Conservation (phyloP, 192 early-diverging fungal species). For the Coemansia aciculifera region DNA sequence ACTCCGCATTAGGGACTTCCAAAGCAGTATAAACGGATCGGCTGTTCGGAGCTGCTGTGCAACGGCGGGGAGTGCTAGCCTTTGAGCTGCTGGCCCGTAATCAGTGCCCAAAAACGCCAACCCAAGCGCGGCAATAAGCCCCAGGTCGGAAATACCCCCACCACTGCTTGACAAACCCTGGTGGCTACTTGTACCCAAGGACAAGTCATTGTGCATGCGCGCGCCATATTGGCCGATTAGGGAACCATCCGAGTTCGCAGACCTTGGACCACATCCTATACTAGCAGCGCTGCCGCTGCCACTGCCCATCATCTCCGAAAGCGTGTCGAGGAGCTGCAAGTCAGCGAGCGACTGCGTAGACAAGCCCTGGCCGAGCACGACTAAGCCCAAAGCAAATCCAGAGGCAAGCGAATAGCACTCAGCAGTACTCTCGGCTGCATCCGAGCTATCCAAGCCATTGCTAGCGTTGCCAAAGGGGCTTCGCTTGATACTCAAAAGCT, state of each 20-base stretch:
- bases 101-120: slow-evolving; percentile 83
- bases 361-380: slow-evolving; percentile 69
- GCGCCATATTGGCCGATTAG: not conserved
- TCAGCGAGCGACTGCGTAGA: slow-evolving; percentile 57
- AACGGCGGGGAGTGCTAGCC: slow-evolving; percentile 64
- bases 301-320: slow-evolving; percentile 53
- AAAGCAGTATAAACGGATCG: slow-evolving; percentile 70
- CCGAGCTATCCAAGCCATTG: slow-evolving; percentile 24
- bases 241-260: not conserved
- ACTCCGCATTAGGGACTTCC: slow-evolving; percentile 66
- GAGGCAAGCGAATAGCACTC: slow-evolving; percentile 75
- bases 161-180: slow-evolving; percentile 5
- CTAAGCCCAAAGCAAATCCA: slow-evolving; percentile 83
- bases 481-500: slow-evolving; percentile 40
- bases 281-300: not conserved
- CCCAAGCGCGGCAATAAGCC: slow-evolving; percentile 78
- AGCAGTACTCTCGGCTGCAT: slow-evolving; percentile 53
- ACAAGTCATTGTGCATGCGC: not conserved
- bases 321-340: slow-evolving; percentile 58
- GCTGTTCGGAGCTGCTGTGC: slow-evolving; percentile 63
- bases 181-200: slow-evolving; percentile 17
- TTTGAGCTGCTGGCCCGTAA: slow-evolving; percentile 63
- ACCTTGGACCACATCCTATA: not conserved
- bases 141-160: slow-evolving; percentile 24
- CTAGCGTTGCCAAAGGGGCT: slow-evolving; percentile 1